phyloP scores from a whole-genome alignment of 2,329 filamentous ascomycete genomes.

The Claviceps spartinae region DNA sequence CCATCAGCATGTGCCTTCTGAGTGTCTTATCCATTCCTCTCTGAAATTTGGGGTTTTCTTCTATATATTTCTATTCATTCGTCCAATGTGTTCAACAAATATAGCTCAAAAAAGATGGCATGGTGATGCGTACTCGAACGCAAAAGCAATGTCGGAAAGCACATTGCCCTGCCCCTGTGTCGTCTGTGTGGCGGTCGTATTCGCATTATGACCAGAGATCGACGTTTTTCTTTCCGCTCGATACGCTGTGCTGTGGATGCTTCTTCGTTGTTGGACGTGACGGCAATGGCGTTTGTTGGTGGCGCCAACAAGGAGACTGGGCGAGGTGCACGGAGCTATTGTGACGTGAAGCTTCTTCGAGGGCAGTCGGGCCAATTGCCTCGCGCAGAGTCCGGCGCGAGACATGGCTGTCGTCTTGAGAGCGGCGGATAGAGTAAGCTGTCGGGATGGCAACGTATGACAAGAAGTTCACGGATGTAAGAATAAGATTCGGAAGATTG shows the following conservation, averaged over 20 bases:
- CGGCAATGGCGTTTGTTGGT: background rate
- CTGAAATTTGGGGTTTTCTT: background rate
- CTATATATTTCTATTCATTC: too few relatives aligned
- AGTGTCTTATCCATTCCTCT: background rate
- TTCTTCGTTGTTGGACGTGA: background rate
- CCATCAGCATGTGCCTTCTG: background rate
- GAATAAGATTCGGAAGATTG: too few relatives aligned
- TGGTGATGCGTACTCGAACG: slow-evolving; percentile 21
- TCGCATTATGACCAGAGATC: background rate
- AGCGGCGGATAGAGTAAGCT: background rate
- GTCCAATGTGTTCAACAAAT: background rate
- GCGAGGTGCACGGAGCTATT: background rate
- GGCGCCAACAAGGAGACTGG: background rate
- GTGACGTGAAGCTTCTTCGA: background rate
- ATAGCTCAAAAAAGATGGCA: background rate
- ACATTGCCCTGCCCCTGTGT: slow-evolving; percentile 9
- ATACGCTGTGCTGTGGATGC: background rate
- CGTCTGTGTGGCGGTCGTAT: slow-evolving; percentile 1
- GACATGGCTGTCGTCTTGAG: slow-evolving; percentile 1
- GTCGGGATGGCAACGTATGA: background rate
- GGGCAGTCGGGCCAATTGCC: background rate
- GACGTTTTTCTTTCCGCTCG: background rate
- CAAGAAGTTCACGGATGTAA: background rate
- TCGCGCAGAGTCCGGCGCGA: background rate
- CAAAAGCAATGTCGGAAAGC: slow-evolving; percentile 22